Evolutionary conservation across 805 yeast species (phyloP), one percentile per base, ranked within the genome.

Genomic region (Candida methanosorbosa): DNA sequence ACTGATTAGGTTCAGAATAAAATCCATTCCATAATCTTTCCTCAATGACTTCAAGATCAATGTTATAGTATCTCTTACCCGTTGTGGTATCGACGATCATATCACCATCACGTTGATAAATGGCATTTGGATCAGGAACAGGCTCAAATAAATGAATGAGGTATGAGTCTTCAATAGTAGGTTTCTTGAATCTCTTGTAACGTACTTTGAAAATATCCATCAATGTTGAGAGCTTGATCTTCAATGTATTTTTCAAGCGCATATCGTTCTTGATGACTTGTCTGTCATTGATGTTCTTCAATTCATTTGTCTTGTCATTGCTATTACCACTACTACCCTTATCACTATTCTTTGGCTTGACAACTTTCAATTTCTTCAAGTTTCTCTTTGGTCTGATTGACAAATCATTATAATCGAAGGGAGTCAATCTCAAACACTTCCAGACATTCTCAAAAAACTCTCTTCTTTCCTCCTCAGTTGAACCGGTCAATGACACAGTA

Each of bases 11-110:
- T 48, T 87, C 96, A 26, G 85, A 79, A 50, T 92, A 92, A 56
- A 61, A 92, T 0, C 98, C 98, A 56, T 92, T 92, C 98, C 98
- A 92, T 36, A 92, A 59, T 38, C 98, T 68, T 53, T 92, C 97
- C 51, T 92, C 98, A 23, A 92, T 75, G 14, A 87, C 79, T 50
- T 92, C 98, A 36, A 92, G 63, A 50, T 92, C 98, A 83, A 92
- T 92, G 47, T 92, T 92, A 61, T 68, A 71, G 50, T 68, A 90
- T 43, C 65, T 68, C 37, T 72, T 74, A 3, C 92, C 94, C 0
- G 94, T 81, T 0, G 77, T 57, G 9, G 73, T 65, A 48, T 92
- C 97, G n/a, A 77, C 57, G 45, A 92, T 84, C 90, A 76, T 81
- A 42, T 83, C 78, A 28, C 75, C 77, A 39, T 70, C 72, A 39